Evolutionary conservation across 768 basidiomycete species (phyloP).

Genomic region (Suillus variegatus): DNA sequence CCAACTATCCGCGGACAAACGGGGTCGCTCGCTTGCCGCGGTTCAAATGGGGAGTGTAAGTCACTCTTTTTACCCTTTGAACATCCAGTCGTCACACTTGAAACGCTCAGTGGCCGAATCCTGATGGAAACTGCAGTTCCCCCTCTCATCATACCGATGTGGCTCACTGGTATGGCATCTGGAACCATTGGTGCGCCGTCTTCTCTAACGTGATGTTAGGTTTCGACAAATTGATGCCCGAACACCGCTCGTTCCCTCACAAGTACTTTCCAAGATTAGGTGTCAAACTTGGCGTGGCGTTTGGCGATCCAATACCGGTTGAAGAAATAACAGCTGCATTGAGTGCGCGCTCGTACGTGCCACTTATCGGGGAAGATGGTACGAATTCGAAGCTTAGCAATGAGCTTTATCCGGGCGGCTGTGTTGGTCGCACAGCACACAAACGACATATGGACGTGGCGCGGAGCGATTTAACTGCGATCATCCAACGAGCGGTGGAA

Average conservation of each 20-base stretch:
- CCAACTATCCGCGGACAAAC: constrained; percentile 43
- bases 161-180: constrained; percentile 69
- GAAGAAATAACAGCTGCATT: constrained; percentile 35
- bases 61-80: constrained; percentile 21
- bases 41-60: constrained; percentile 97
- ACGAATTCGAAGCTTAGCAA: neutral
- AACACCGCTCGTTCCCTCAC: constrained; percentile 73
- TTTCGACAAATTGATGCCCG: constrained; percentile 91
- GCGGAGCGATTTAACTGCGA: constrained; percentile 54
- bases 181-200: neutral
- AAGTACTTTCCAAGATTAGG: constrained; percentile 69
- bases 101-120: constrained; percentile 67
- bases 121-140: constrained; percentile 66
- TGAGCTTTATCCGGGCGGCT: constrained; percentile 8
- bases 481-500: constrained; percentile 56
- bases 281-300: constrained; percentile 68
- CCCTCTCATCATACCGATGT: constrained; percentile 89
- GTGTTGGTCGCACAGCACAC: constrained; percentile 16
- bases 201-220: constrained; percentile 36
- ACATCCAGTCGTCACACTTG: neutral
- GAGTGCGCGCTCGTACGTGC: constrained; percentile 6
- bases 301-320: constrained; percentile 71
- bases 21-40: constrained; percentile 58
- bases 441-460: constrained; percentile 36
- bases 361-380: constrained; percentile 20